Base-by-base conservation (phyloP, 371 early-diverging fungal genomes). In the Mortierella sp. region DNA sequence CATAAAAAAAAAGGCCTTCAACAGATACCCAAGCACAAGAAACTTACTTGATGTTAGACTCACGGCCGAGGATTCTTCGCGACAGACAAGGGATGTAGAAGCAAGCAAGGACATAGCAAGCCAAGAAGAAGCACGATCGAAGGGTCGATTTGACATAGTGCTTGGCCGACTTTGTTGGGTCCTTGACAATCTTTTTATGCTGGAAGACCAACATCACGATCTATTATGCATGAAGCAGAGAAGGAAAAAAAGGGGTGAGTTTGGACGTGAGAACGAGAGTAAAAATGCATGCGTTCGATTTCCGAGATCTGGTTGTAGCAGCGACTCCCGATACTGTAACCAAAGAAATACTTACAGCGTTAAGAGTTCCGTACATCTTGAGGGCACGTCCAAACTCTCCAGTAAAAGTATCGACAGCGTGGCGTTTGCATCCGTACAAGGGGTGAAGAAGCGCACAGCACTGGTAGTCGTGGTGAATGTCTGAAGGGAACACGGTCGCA, bases 381-480 rank as follows among this genome's bases (percentile, higher is more conserved):
- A 92, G 89, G 8, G 94, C 93, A 45, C 92, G 89, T 5, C 88
- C 73, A 65, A 91, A 90, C 77, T 92, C 92, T 31, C 89, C 89
- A 11, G 83, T 81, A 76, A 92, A 88, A 5, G 80, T 84, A 8
- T 89, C 82, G 54, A 92, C 81, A 24, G 90, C 88, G 13, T 81
- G 80, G 24, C 89, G 75, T 65, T 95, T 94, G 80, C 90, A 91
- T 5, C 89, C 88, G 26, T 91, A 90, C 55, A 91, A 73, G 10
- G 96, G 96, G 79, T 97, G 97, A 79, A 95, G 92, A 60, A 96
- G 74, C 0, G 92, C 94, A 76, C 97, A 97, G 81, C 93, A 88
- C 45, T 94, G 90, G 74, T 84, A 93, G 70, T 93, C 90, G 81
- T 96, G 97, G 9, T 91, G 92, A 16, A 93, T 38, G 42, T 84